Conservation (phyloP, 2,329 filamentous ascomycete species). For the Diaporthe helianthi region DNA sequence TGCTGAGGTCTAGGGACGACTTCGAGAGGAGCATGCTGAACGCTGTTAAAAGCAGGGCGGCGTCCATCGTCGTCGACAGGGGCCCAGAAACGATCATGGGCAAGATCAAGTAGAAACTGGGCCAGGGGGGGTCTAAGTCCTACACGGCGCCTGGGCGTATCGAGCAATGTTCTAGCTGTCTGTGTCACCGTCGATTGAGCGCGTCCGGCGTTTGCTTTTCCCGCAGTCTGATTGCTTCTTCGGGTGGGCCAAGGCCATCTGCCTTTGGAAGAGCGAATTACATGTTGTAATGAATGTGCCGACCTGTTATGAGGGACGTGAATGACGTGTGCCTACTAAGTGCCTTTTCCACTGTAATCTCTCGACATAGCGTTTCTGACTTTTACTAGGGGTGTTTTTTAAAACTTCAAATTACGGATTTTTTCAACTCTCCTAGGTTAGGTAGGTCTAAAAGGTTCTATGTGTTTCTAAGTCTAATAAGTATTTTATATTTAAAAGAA, state of each 20-base stretch:
- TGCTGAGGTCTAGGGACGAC: constrained; percentile 85
- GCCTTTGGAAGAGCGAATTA: background rate
- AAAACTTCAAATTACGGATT: no score
- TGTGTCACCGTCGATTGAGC: background rate
- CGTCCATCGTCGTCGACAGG: constrained; percentile 80
- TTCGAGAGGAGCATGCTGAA: constrained; percentile 92
- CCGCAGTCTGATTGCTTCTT: constrained; percentile 7
- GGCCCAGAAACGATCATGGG: constrained; percentile 94
- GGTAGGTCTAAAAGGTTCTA: no score
- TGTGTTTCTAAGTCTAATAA: no score
- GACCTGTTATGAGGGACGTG: background rate
- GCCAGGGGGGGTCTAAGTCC: background rate
- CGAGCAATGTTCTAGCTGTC: background rate
- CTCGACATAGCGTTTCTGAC: background rate
- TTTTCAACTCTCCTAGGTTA: no score
- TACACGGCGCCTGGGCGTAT: background rate
- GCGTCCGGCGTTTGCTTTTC: constrained; percentile 20
- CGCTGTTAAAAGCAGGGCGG: constrained; percentile 85
- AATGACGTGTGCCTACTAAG: background rate
- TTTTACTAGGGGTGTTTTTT: no score
- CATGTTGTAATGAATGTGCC: background rate
- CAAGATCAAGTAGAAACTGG: constrained; percentile 72
- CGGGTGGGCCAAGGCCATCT: background rate
- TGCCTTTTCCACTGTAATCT: background rate
- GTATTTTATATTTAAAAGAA: no score